Conservation (phyloP, 192 early-diverging fungal genomes). For the Backusella circina region DNA sequence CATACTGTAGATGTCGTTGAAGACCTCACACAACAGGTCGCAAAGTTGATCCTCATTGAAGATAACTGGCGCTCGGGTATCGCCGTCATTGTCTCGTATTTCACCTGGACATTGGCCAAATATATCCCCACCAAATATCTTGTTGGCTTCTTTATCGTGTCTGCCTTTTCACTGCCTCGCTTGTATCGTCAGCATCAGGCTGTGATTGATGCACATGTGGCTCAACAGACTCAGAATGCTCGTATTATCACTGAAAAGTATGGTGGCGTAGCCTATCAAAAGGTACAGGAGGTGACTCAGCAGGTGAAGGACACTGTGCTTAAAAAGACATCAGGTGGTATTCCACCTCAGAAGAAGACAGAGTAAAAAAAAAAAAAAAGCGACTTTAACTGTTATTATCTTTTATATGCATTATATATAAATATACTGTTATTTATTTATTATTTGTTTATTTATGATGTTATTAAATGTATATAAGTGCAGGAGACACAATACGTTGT, state of each 20-base stretch:
- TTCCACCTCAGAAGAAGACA: not conserved
- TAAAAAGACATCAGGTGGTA: not conserved
- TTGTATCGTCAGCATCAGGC: slow-evolving; percentile 27
- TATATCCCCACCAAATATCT: slow-evolving; percentile 26
- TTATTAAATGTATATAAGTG: no score
- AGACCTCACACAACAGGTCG: slow-evolving; percentile 14
- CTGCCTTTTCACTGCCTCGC: slow-evolving; percentile 20
- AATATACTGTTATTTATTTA: not conserved
- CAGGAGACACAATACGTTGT: no score
- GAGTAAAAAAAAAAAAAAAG: not conserved
- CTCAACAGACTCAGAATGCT: slow-evolving; percentile 17
- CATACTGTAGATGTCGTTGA: slow-evolving; percentile 25
- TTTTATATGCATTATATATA: not conserved
- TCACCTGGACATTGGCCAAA: slow-evolving; percentile 27
- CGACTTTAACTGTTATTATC: not conserved
- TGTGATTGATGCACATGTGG: slow-evolving; percentile 23
- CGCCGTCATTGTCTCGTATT: slow-evolving; percentile 6
- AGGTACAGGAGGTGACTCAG: slow-evolving; percentile 3
- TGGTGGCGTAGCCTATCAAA: slow-evolving; percentile 20
- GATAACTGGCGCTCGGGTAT: slow-evolving; percentile 16
- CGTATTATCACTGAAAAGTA: slow-evolving; percentile 15
- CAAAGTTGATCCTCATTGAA: slow-evolving; percentile 27
- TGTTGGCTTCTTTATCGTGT: slow-evolving; percentile 14
- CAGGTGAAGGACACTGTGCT: not conserved
- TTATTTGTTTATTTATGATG: not conserved